phyloP scores from a whole-genome alignment of 148 eudicot species.

The Rhododendron mucronatum region DNA sequence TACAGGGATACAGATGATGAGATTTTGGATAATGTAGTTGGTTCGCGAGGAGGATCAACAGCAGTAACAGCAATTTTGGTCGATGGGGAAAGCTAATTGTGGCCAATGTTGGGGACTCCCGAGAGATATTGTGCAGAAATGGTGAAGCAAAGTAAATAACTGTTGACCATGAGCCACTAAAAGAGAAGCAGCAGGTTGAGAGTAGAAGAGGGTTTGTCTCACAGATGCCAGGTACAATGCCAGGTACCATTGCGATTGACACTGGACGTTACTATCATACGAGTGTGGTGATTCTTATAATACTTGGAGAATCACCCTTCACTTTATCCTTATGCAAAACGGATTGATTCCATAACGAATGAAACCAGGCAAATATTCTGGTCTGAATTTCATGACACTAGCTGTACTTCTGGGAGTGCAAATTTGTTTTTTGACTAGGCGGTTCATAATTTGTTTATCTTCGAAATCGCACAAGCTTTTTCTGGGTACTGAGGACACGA shows the following conservation, averaged over 20 bases:
- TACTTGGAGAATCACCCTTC: too few relatives aligned
- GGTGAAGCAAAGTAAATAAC: conserved; percentile 35
- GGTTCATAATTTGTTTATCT: background rate
- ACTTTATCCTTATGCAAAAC: too few relatives aligned
- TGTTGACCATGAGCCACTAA: conserved; percentile 55
- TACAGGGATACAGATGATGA: conserved; percentile 39
- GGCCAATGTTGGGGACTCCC: conserved; percentile 60
- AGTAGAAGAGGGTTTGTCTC: conserved; percentile 53
- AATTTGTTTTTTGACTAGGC: background rate
- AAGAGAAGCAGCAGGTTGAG: conserved; percentile 45
- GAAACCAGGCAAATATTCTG: background rate
- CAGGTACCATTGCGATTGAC: background rate
- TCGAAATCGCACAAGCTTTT: background rate
- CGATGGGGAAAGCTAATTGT: conserved; percentile 45
- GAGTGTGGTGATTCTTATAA: background rate
- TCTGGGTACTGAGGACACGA: background rate
- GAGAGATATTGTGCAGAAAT: conserved; percentile 40
- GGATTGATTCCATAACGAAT: background rate
- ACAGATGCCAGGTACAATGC: conserved; percentile 36
- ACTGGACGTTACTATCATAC: background rate
- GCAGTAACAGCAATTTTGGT: conserved; percentile 51
- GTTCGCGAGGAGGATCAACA: conserved; percentile 46
- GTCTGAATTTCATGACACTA: background rate
- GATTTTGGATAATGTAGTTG: conserved; percentile 37
- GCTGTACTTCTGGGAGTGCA: background rate